Evolutionary conservation across 345 rosid species (phyloP), one percentile per base, ranked within the genome.

Genomic region (Pugionium dolabratum): DNA sequence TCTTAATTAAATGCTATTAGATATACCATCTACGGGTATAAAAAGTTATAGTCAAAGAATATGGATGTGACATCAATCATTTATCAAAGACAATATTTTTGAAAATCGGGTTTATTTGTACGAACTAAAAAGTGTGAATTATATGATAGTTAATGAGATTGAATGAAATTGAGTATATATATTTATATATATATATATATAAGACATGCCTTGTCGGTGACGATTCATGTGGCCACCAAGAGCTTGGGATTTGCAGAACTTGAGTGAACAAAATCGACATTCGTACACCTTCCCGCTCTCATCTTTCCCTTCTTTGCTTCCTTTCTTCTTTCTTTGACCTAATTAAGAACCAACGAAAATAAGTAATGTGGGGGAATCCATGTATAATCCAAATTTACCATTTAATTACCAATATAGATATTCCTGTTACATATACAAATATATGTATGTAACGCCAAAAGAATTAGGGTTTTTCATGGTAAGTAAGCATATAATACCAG

Each of bases 191-290:
- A n/a, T n/a, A n/a, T n/a, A n/a, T n/a, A n/a, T n/a, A n/a, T n/a
- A n/a, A n/a, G n/a, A 46, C 77, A 70, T 79, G 69, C 99, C 98
- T 95, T 95, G 98, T 71, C 99, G 86, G 82, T 95, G 99, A 77
- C 99, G 96, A 81, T 95, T 95, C 99, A 95, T 95, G 87, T 95
- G 99, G 59, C 98, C 99, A 37, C 99, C 99, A 5, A 95, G 99
- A 62, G 99, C 99, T 91, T 95, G 99, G 60, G 99, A 95, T 81
- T 95, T 95, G 89, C 95, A 87, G 81, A 95, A 95, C 96, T 86
- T 91, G 74, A 95, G 98, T 87, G 99, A 89, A 72, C 99, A 95
- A 82, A 95, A 95, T 93, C 99, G 84, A 79, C 99, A 95, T 78
- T 91, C 90, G 43, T 95, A 95, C 79, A 91, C 96, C 79, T 87